phyloP scores from a whole-genome alignment of 345 rosid species.

The Physaria fendleri region DNA sequence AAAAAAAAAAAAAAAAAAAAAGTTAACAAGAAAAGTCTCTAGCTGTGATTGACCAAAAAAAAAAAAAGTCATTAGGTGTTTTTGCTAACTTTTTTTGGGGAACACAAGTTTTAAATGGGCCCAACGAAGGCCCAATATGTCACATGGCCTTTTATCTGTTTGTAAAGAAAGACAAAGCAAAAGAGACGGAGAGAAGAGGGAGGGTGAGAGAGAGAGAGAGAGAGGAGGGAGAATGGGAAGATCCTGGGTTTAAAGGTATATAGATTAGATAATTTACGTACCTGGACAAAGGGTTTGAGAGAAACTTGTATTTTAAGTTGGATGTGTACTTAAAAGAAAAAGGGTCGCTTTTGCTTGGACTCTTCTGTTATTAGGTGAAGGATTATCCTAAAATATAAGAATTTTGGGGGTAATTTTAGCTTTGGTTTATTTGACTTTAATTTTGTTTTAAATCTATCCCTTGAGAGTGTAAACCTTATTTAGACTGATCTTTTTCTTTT shows the following conservation, averaged over 20 bases:
- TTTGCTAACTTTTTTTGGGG: not conserved
- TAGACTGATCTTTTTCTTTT: not conserved
- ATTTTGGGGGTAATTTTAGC: not conserved
- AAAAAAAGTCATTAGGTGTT: not conserved
- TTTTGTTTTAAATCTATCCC: not conserved
- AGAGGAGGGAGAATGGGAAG: slow-evolving; percentile 63
- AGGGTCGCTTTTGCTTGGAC: not conserved
- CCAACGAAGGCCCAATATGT: not conserved
- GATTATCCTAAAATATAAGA: not conserved
- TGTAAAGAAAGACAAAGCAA: not conserved
- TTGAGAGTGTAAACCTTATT: not conserved
- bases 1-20: no score
- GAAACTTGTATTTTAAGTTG: not conserved
- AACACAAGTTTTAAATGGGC: not conserved
- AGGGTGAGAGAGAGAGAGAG: not conserved
- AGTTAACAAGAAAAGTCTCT: not conserved
- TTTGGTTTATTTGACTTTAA: not conserved
- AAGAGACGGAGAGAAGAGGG: not conserved
- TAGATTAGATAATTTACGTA: not conserved
- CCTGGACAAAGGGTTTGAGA: not conserved
- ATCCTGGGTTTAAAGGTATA: slow-evolving; percentile 5
- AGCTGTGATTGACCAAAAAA: no score
- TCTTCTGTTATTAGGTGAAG: not conserved
- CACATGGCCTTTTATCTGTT: not conserved
- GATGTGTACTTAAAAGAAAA: not conserved